Base-by-base conservation (phyloP, 768 basidiomycete species). In the Mycena latifolia region DNA sequence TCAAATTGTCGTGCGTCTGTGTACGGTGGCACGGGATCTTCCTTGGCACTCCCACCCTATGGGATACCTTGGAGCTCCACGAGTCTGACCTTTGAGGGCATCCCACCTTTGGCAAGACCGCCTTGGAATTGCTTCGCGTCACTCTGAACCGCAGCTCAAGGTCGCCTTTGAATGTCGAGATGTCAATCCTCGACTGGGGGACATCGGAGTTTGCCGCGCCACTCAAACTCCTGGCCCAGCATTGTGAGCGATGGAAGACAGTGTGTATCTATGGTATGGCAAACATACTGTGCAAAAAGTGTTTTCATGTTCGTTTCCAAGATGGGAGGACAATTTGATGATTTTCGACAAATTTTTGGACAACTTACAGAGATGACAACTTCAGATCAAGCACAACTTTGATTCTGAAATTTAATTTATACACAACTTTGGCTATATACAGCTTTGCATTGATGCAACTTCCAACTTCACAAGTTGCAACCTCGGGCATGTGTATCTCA, bases 11-110 rank as follows among this genome's bases (percentile, higher is more conserved):
- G 0, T 48, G 51, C 28, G 58, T 60, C 2, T 60, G 48, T 25
- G 2, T 6, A 14, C 58, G 48, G 3, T 60, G 58, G 58, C 58
- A 60, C 39, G 37, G 25, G 10, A 37, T 41, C 22, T 35, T 27
- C 7, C 11, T 51, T 17, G 47, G 39, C 27, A 51, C 58, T 1
- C 47, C 48, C 5, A 60, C 58, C 10, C 20, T 60, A 2, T 60
- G 58, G 57, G n/a, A 50, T 37, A 60, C 35, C 3, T 24, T 60
- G 15, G 35, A 60, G n/a, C 33, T 60, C 48, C 12, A 39, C 25
- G 20, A 17, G 8, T 2, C 10, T 8, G 48, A 60, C 2, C 25
- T 60, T 10, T 60, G 58, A 48, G 3, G 5, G 4, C 24, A 18
- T 14, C 1, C 48, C n/a, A n/a, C 4, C 31, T 2, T 10, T 8